phyloP scores from a whole-genome alignment of 495 filamentous ascomycete species.

The Tetracladium setigerum region DNA sequence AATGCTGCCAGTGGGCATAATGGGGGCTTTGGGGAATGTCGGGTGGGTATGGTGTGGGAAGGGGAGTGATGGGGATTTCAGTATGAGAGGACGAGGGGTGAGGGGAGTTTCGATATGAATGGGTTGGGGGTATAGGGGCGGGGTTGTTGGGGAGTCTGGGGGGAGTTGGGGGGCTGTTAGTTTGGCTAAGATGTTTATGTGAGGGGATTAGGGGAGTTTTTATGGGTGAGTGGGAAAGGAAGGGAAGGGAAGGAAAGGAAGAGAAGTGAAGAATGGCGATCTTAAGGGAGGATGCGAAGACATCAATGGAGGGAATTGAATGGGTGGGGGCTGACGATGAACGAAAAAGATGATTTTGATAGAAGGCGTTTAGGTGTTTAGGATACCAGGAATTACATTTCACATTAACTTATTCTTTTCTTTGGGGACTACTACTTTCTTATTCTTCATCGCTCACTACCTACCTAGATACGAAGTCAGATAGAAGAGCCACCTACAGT shows the following conservation, averaged over 20 bases:
- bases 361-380: background rate
- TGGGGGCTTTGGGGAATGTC: conserved; percentile 13
- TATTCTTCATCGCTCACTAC: too few species aligned
- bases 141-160: conserved; percentile 31
- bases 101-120: conserved; percentile 20
- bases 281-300: too few species aligned
- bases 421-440: too few species aligned
- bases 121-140: conserved; percentile 6
- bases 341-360: background rate
- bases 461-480: too few species aligned
- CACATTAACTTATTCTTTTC: too few species aligned
- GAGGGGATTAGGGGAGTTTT: too few species aligned
- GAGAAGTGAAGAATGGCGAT: too few species aligned
- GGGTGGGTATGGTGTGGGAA: conserved; percentile 24
- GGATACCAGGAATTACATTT: conserved; percentile 7
- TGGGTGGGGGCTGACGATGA: too few species aligned
- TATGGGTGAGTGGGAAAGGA: too few species aligned
- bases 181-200: conserved; percentile 60
- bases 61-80: conserved; percentile 25
- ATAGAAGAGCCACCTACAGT: too few species aligned
- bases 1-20: conserved; percentile 3
- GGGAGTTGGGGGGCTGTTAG: conserved; percentile 44
- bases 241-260: background rate
- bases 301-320: too few species aligned
- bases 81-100: conserved; percentile 34